Percentiles rank a stretch among this genome's conserved stretches.
Evolutionary conservation across 2,329 filamentous ascomycete genomes (phyloP).

Genomic region (Botrytis squamosa): DNA sequence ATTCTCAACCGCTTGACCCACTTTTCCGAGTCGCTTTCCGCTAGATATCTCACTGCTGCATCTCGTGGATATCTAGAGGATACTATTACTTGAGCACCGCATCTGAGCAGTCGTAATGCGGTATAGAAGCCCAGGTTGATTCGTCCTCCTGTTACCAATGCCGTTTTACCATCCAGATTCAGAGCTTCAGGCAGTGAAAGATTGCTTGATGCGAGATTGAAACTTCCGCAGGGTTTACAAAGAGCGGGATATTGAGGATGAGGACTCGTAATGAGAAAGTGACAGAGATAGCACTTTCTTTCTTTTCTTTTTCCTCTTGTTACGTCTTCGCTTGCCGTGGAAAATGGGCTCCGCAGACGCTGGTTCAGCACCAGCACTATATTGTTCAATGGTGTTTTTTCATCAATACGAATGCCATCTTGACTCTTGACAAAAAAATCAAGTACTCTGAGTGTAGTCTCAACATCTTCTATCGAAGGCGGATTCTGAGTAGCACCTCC

Average conservation of each 20-base stretch:
- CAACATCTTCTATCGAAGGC: conserved; percentile 11
- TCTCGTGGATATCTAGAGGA: conserved; percentile 26
- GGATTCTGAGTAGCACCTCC: background rate
- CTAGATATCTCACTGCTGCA: conserved; percentile 23
- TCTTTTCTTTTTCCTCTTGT: background rate
- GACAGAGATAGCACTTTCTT: conserved; percentile 8
- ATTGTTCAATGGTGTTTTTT: background rate
- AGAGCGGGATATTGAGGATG: conserved; percentile 26
- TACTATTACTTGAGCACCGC: conserved; percentile 27
- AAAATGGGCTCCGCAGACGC: background rate
- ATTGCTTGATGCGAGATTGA: conserved; percentile 26
- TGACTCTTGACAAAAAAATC: conserved; percentile 5
- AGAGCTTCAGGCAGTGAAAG: conserved; percentile 26
- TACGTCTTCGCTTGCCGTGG: background rate
- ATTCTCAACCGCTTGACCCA: conserved; percentile 23
- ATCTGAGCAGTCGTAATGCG: conserved; percentile 23
- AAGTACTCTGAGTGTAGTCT: conserved; percentile 12
- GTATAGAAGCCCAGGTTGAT: conserved; percentile 27
- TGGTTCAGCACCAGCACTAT: background rate
- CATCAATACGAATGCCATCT: background rate
- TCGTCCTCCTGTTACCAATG: conserved; percentile 26
- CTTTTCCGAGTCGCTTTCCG: conserved; percentile 18
- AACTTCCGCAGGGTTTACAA: conserved; percentile 26
- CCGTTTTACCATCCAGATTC: conserved; percentile 22
- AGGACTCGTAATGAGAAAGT: background rate